Percentiles rank a stretch among this genome's conserved stretches.
Conservation (phyloP, 371 early-diverging fungal genomes). For the Mucor saturninus region DNA sequence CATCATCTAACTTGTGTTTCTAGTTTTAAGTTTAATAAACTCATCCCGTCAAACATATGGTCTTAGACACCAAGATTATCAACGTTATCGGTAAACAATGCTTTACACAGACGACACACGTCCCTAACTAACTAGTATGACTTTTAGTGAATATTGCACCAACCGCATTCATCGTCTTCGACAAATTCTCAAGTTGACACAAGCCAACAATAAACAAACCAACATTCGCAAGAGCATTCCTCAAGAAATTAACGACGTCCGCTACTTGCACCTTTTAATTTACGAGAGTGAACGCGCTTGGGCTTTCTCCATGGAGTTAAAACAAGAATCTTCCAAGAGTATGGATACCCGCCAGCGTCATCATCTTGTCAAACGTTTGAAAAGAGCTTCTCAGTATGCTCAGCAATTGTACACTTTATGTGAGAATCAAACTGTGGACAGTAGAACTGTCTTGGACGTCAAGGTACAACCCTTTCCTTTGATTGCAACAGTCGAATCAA, state of each 20-base stretch:
- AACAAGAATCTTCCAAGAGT: slow-evolving; percentile 56
- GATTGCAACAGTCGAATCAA: too few relatives aligned
- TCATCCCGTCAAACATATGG: slow-evolving; percentile 83
- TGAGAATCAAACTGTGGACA: slow-evolving; percentile 59
- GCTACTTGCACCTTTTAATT: slow-evolving; percentile 64
- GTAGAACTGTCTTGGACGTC: slow-evolving; percentile 61
- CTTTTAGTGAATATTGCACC: slow-evolving; percentile 69
- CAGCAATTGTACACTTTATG: slow-evolving; percentile 57
- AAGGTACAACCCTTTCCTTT: slow-evolving; percentile 44
- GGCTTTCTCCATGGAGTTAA: slow-evolving; percentile 83
- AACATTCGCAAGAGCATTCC: slow-evolving; percentile 53
- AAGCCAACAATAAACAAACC: slow-evolving; percentile 59
- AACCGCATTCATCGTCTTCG: slow-evolving; percentile 72
- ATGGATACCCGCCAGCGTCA: slow-evolving; percentile 72
- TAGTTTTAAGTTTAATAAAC: slow-evolving; percentile 62
- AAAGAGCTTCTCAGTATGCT: slow-evolving; percentile 65
- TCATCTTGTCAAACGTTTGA: slow-evolving; percentile 69
- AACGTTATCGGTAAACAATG: slow-evolving; percentile 67
- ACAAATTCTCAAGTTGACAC: slow-evolving; percentile 58
- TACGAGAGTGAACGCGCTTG: slow-evolving; percentile 81
- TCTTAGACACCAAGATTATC: slow-evolving; percentile 81
- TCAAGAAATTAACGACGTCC: slow-evolving; percentile 52
- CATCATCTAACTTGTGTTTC: background rate
- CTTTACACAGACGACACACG: background rate
- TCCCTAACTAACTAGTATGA: background rate